phyloP scores from a whole-genome alignment of 2,329 filamentous ascomycete species.

The Fusarium nanum region DNA sequence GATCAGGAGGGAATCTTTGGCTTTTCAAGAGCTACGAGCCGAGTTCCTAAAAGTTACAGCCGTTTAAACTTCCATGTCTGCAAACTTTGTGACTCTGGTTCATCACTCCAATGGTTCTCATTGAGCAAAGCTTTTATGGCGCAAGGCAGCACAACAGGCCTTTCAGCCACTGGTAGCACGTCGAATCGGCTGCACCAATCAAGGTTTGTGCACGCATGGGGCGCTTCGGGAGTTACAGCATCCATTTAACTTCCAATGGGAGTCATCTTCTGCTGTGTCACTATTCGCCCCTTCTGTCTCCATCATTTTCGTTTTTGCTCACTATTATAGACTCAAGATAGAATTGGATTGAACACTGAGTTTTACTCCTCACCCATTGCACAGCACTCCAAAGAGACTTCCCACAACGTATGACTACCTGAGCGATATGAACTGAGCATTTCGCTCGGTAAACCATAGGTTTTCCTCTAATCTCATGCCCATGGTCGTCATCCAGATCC shows the following conservation, averaged over 20 bases:
- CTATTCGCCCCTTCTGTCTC: accelerated
- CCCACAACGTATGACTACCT: too few species aligned
- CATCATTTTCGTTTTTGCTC: too few species aligned
- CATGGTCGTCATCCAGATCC: too few species aligned
- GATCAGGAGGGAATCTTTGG: accelerated
- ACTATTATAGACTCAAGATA: too few species aligned
- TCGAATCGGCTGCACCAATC: not conserved
- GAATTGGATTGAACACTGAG: too few species aligned
- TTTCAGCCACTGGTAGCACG: not conserved
- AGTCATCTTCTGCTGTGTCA: too few species aligned
- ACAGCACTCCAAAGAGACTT: too few species aligned
- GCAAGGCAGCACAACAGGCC: accelerated
- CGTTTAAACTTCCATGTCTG: accelerated
- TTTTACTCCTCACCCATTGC: too few species aligned
- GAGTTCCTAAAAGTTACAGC: accelerated
- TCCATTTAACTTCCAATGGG: too few species aligned
- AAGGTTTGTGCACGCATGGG: accelerated
- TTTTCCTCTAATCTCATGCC: too few species aligned
- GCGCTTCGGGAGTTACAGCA: accelerated
- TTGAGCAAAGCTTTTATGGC: not conserved
- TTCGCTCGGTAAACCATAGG: too few species aligned
- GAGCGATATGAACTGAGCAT: too few species aligned
- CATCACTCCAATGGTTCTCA: accelerated
- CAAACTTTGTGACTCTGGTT: not conserved
- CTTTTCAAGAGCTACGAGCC: not conserved